Percentiles rank a stretch among this genome's conserved stretches.
Conservation (phyloP, 257 asterid species). For the Echium plantagineum region DNA sequence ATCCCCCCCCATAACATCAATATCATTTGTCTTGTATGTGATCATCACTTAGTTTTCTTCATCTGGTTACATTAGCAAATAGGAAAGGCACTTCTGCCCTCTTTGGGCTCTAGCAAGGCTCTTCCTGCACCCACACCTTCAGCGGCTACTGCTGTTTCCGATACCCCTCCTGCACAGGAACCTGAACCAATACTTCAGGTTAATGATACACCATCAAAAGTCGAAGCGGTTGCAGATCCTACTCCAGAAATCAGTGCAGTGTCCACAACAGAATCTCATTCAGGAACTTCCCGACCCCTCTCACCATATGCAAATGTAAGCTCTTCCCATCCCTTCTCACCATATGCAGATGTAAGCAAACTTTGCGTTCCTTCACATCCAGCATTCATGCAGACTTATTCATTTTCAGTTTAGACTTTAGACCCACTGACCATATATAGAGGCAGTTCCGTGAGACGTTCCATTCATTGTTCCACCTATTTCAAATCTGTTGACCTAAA, state of each 20-base stretch:
- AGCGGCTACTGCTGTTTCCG: constrained; percentile 11
- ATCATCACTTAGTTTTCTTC: background rate
- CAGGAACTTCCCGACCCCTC: constrained; percentile 46
- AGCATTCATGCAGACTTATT: background rate
- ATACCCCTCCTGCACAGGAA: constrained; percentile 20
- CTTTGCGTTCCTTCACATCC: background rate
- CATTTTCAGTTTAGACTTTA: background rate
- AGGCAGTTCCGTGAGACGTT: no score
- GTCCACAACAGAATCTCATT: constrained; percentile 34
- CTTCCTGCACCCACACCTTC: constrained; percentile 49
- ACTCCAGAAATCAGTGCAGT: constrained; percentile 48
- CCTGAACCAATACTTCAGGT: constrained; percentile 29
- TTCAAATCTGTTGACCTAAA: background rate
- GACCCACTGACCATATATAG: no score
- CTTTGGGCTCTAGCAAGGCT: constrained; percentile 34
- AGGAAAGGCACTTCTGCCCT: constrained; percentile 80
- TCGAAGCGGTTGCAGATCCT: constrained; percentile 30
- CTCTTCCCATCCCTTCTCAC: constrained; percentile 66
- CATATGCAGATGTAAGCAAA: constrained; percentile 33
- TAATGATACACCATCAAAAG: constrained; percentile 22
- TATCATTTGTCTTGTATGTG: background rate
- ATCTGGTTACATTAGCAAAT: constrained; percentile 44
- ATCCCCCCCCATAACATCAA: background rate
- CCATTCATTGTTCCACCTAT: background rate
- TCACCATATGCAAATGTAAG: constrained; percentile 63